Evolutionary conservation across 192 early-diverging fungal genomes (phyloP), one percentile per base, ranked within the genome.

Genomic region (Podila epigama): DNA sequence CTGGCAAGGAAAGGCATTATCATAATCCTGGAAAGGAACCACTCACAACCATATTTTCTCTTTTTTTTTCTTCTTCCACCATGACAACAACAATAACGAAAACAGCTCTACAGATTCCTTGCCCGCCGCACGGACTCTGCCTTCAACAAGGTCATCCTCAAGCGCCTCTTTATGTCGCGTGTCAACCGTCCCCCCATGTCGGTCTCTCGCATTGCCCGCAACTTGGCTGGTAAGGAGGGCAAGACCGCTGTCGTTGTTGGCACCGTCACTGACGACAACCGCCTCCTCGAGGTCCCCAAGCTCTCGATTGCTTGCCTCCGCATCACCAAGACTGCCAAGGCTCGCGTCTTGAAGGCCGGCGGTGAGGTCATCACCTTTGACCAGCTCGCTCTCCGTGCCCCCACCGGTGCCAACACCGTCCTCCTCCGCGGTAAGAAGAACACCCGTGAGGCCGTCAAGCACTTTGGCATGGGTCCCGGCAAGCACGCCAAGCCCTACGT

Each of bases 61-160:
- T 31, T 36, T 36, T 11, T 32, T 22, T 5, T 36, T 55, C 16
- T 18, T 10, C 12, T 7, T 7, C 16, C 41, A 52, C n/a, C n/a
- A n/a, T n/a, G n/a, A n/a, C n/a, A n/a, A n/a, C n/a, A n/a, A n/a
- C 28, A n/a, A 56, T 25, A 48, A 33, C n/a, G 41, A 18, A 62
- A 55, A 48, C 75, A 89, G 96, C 90, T 99, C 69, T 99, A 98
- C 90, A 91, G 95, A 82, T 98, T 97, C 93, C 90, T 99, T 60
- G 96, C 97, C 59, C 95, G 98, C 88, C 93, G 98, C 84, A 99
- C 98, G 79, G 89, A 97, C 87, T 89, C 96, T 83, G 86, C 88
- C 85, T 99, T 99, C 89, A 99, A 99, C 95, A 95, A 96, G 92
- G 94, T 95, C 64, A 91, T 99, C 69, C 88, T 98, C 81, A 96